phyloP scores from a whole-genome alignment of 106 monocot species.

The Allium sativum region DNA sequence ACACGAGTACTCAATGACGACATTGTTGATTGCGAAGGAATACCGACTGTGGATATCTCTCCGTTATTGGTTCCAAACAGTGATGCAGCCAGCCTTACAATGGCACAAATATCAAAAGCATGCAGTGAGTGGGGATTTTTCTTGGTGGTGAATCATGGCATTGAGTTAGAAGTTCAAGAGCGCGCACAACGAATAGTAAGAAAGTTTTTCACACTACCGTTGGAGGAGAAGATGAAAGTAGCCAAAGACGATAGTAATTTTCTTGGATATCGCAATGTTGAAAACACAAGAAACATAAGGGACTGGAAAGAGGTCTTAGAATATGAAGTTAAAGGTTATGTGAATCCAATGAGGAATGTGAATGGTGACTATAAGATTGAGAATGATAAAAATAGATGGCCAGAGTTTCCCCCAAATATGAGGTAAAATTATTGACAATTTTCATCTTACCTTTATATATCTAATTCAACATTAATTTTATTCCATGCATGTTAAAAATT shows the following conservation, averaged over 20 bases:
- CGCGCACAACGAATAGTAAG: conserved; percentile 11
- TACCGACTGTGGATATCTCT: conserved; percentile 38
- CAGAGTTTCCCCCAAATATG: conserved; percentile 28
- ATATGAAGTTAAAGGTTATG: conserved; percentile 11
- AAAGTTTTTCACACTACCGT: conserved; percentile 43
- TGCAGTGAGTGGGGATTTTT: conserved; percentile 67
- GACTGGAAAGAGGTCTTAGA: conserved; percentile 64
- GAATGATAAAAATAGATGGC: conserved; percentile 43
- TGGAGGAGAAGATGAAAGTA: conserved; percentile 38
- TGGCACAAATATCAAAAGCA: conserved; percentile 26
- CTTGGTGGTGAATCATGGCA: conserved; percentile 56
- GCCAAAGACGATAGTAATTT: conserved; percentile 34
- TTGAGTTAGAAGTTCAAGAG: conserved; percentile 15
- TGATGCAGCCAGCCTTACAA: conserved; percentile 6
- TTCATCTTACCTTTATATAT: too few relatives aligned
- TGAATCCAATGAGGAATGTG: background rate
- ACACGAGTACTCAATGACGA: conserved; percentile 28
- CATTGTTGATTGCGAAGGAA: conserved; percentile 30
- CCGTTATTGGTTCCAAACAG: background rate
- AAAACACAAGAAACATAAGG: conserved; percentile 47
- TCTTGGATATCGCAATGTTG: conserved; percentile 32
- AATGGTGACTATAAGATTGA: background rate
- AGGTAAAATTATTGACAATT: too few relatives aligned
- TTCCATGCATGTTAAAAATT: too few relatives aligned
- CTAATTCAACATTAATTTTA: too few relatives aligned